phyloP scores from a whole-genome alignment of 768 basidiomycete genomes.

The Termitomyces sp. region DNA sequence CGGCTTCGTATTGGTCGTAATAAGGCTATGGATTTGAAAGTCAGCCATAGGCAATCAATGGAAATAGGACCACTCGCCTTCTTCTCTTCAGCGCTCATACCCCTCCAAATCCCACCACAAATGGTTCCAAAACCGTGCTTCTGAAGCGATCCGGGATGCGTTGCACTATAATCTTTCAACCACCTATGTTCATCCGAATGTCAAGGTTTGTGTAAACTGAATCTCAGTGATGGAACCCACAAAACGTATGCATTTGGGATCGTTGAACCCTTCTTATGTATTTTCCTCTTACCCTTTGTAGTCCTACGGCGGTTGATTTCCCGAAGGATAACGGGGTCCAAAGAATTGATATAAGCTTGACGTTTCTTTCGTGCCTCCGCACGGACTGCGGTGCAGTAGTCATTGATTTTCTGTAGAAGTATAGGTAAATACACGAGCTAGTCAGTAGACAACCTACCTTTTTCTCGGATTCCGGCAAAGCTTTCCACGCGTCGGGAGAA shows the following conservation, averaged over 20 bases:
- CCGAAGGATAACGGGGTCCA: constrained; percentile 18
- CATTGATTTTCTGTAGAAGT: constrained; percentile 19
- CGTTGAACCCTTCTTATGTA: neutral
- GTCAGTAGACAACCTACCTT: constrained; percentile 24
- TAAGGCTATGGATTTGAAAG: neutral
- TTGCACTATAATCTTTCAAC: neutral
- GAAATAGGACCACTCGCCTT: neutral
- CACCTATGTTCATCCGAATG: neutral
- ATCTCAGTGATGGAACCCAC: neutral
- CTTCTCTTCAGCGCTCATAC: neutral
- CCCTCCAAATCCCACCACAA: neutral
- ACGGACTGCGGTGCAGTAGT: constrained; percentile 7
- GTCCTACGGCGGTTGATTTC: constrained; percentile 31
- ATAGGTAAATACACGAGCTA: neutral
- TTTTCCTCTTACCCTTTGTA: constrained; percentile 23
- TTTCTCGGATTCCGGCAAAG: constrained; percentile 30
- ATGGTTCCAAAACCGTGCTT: too few species aligned
- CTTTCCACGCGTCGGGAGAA: constrained; percentile 24
- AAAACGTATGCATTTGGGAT: neutral
- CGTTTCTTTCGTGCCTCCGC: constrained; percentile 18
- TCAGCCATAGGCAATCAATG: neutral
- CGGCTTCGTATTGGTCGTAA: neutral
- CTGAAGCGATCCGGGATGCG: neutral
- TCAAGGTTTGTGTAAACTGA: neutral
- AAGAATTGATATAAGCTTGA: constrained; percentile 25